phyloP scores from a whole-genome alignment of 2,329 filamentous ascomycete species.

The Fusarium anguioides region DNA sequence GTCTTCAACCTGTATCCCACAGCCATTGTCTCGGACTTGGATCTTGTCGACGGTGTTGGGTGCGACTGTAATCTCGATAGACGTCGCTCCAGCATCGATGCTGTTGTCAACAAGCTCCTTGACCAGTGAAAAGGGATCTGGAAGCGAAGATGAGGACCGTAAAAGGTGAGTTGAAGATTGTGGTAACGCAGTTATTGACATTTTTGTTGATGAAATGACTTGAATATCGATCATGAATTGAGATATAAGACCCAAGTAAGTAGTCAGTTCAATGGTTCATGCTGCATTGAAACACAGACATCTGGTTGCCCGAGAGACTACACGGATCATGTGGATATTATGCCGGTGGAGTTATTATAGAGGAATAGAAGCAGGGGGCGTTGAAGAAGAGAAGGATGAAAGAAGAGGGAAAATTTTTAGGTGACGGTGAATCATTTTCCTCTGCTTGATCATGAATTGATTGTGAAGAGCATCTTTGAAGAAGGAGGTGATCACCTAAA shows the following conservation, averaged over 20 bases:
- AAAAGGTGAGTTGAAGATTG: constrained; percentile 64
- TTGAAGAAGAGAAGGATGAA: background rate
- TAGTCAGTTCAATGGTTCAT: no score
- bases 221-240: constrained; percentile 15
- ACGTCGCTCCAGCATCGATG: constrained; percentile 76
- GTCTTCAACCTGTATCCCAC: constrained; percentile 73
- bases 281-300: constrained; percentile 33
- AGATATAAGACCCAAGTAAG: constrained; percentile 11
- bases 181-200: constrained; percentile 64
- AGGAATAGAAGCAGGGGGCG: constrained; percentile 15
- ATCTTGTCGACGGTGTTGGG: constrained; percentile 75
- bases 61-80: constrained; percentile 72
- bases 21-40: constrained; percentile 79
- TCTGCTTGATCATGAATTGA: constrained; percentile 7
- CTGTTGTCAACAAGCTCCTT: constrained; percentile 85
- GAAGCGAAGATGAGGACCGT: constrained; percentile 69
- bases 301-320: constrained; percentile 42
- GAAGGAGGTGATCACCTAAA: constrained; percentile 11
- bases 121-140: constrained; percentile 69
- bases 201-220: constrained; percentile 41
- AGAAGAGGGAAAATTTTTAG: background rate
- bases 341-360: constrained; percentile 31
- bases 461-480: background rate
- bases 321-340: constrained; percentile 43
- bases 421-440: background rate